Evolutionary conservation across 140 eudicot genomes (phyloP), one percentile per base, ranked within the genome.

Genomic region (Ambrosia hybrid): DNA sequence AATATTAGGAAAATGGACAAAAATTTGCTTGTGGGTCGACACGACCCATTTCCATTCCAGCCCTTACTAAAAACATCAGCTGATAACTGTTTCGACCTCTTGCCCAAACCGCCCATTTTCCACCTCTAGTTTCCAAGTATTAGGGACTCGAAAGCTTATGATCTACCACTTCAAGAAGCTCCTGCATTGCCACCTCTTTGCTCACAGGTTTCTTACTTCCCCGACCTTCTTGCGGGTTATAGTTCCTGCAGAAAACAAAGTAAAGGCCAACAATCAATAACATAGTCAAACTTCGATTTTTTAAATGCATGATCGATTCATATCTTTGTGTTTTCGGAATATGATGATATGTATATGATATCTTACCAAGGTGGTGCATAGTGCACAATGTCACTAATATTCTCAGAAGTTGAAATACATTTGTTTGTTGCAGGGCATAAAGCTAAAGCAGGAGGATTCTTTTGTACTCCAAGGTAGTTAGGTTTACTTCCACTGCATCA

Each of bases 281-380:
- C 34, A 30, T 30, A 30, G 34, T 30, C 34, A 30, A 30, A 30
- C 34, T 30, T 30, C 34, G 2, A 2, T 30, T 30, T 30, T 30
- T 30, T 1, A 30, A 30, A 30, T 30, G 34, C 3, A 51, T 36
- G 53, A 14, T 2, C 14, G 55, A 7, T 57, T 62, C 26, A 8
- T 12, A 11, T 37, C 45, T 10, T 52, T 15, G 3, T 55, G 14
- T 55, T 4, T 12, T 57, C 10, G 21, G 0, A 59, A n/a, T 59
- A 59, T 21, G n/a, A 57, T 13, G 21, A 49, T 2, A 68, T 51
- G n/a, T 2, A 68, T 51, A 14, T 6, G 70, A 14, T 55, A 73
- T 59, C 64, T 58, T 84, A 91, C 98, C 98, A 93, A 55, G 97
- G 98, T 2, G 96, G 96, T 61, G 88, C 96, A 73, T 93, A 93